Conservation (phyloP, 148 eudicot genomes). For the Rhododendron vialii region DNA sequence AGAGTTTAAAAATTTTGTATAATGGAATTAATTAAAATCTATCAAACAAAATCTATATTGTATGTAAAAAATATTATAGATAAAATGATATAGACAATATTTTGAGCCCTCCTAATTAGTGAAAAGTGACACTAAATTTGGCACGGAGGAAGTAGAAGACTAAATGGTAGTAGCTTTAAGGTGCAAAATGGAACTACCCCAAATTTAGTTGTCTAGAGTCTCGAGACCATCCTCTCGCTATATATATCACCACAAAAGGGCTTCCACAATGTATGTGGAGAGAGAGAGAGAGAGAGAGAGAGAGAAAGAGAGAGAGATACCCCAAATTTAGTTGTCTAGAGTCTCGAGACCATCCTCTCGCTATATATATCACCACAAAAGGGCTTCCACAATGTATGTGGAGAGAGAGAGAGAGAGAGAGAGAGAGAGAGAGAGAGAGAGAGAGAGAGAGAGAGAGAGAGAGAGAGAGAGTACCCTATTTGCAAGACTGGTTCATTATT, state of each 20-base stretch:
- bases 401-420: background rate
- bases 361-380: too few species aligned
- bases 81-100: too few species aligned
- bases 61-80: too few species aligned
- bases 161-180: background rate
- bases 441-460: background rate
- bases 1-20: too few species aligned
- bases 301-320: background rate
- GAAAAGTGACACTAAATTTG: too few species aligned
- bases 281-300: background rate
- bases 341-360: background rate
- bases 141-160: background rate
- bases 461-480: slow-evolving; percentile 54
- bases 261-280: background rate
- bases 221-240: background rate
- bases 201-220: background rate
- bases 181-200: background rate
- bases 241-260: background rate
- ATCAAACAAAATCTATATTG: too few species aligned
- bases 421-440: background rate
- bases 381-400: background rate
- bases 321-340: background rate
- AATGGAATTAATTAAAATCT: too few species aligned
- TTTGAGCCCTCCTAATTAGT: too few species aligned
- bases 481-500: slow-evolving; percentile 58